These are phyloP conservation scores for Coprinopsis sp. DNA, from an alignment of 768 basidiomycete species.

Conservation along the genomic window DNA sequence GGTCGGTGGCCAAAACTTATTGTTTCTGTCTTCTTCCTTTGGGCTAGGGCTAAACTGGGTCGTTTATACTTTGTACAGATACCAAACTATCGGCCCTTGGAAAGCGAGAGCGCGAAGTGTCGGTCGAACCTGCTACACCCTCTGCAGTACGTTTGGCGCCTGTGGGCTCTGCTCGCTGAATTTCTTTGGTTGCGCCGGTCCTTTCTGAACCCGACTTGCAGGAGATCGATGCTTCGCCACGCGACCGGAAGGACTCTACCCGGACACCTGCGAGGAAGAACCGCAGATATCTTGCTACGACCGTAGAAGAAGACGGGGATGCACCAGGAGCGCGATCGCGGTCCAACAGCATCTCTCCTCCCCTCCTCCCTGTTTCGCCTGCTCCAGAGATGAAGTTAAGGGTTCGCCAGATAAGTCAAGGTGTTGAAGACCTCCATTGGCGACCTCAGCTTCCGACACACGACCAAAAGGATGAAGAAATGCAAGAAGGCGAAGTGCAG, in stretches of 20 bases:
- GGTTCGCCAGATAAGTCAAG: conserved; percentile 73
- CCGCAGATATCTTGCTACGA: conserved; percentile 53
- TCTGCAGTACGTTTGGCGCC: conserved; percentile 38
- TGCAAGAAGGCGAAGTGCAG: conserved; percentile 9
- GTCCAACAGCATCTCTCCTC: conserved; percentile 41
- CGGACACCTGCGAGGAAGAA: conserved; percentile 77
- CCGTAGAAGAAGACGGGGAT: conserved; percentile 59
- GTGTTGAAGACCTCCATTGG: conserved; percentile 77
- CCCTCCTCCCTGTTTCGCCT: conserved; percentile 56
- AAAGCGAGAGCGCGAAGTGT: conserved; percentile 77
- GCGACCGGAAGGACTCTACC: conserved; percentile 48
- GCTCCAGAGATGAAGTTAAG: conserved; percentile 69
- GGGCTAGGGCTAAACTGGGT: conserved; percentile 19
- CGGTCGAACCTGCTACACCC: conserved; percentile 62
- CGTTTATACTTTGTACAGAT: conserved; percentile 28
- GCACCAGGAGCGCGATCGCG: conserved; percentile 28
- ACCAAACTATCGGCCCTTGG: conserved; percentile 51
- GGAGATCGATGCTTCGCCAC: conserved; percentile 36
- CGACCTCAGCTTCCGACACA: conserved; percentile 39
- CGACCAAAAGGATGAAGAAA: conserved; percentile 26
- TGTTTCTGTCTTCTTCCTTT: neutral
- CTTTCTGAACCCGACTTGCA: conserved; percentile 15
- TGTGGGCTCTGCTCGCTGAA: conserved; percentile 7
- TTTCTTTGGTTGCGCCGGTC: neutral
- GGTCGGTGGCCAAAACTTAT: conserved; percentile 12